phyloP scores from a whole-genome alignment of 2,329 filamentous ascomycete species.

The Exophiala calicioides region DNA sequence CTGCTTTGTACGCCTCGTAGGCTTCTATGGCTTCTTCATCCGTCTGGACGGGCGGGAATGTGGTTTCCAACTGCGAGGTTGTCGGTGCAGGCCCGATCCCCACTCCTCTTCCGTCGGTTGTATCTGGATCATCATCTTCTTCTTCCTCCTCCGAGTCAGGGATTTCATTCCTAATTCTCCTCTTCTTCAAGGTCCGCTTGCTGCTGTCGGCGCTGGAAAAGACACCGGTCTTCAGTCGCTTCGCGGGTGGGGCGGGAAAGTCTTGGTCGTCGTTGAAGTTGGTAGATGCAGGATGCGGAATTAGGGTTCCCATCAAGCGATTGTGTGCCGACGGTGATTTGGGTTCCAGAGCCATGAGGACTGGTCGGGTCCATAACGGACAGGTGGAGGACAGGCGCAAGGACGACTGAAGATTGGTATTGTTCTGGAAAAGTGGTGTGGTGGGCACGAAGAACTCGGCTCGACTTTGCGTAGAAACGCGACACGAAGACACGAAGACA shows the following conservation, averaged over 20 bases:
- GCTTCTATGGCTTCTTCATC: conserved; percentile 74
- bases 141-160: conserved; percentile 42
- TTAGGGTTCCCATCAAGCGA: conserved; percentile 31
- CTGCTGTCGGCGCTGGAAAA: conserved; percentile 6
- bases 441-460: conserved; percentile 1
- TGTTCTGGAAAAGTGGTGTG: not conserved
- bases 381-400: no score
- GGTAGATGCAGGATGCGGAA: conserved; percentile 34
- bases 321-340: conserved; percentile 29
- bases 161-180: conserved; percentile 35
- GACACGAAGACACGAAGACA: not conserved
- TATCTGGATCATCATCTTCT: no score
- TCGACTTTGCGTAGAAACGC: not conserved
- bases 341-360: conserved; percentile 23
- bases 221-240: conserved; percentile 31
- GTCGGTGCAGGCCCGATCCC: conserved; percentile 34
- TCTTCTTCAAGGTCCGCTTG: conserved; percentile 13
- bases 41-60: conserved; percentile 66
- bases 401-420: conserved; percentile 1
- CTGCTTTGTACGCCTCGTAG: conserved; percentile 71
- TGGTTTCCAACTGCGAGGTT: conserved; percentile 69
- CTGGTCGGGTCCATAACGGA: not conserved
- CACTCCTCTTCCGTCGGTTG: conserved; percentile 38
- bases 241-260: conserved; percentile 33
- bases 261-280: conserved; percentile 33